phyloP scores from a whole-genome alignment of 345 rosid genomes.

The Trapa incisa region DNA sequence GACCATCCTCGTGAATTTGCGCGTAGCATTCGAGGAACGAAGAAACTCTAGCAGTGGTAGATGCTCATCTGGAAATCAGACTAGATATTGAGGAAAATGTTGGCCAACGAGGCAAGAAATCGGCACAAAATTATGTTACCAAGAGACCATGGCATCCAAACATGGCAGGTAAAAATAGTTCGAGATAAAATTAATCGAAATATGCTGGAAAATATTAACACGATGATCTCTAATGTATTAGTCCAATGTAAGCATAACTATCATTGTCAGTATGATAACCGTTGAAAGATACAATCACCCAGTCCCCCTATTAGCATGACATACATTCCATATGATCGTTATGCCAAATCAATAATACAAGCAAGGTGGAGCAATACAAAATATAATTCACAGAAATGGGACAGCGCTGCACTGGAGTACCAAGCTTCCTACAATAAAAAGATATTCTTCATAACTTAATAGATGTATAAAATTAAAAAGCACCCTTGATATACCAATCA shows the following conservation, averaged over 20 bases:
- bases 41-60: no score
- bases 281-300: not conserved
- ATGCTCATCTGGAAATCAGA: no score
- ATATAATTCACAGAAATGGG: not conserved
- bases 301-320: not conserved
- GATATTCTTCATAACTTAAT: not conserved
- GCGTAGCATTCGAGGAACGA: no score
- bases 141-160: not conserved
- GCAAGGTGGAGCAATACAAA: not conserved
- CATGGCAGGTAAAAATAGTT: not conserved
- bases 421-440: not conserved
- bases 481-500: not conserved
- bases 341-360: not conserved
- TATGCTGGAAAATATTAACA: no score
- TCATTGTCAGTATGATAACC: not conserved
- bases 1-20: no score
- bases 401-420: not conserved
- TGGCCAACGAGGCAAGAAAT: no score
- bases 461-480: not conserved
- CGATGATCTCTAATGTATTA: no score
- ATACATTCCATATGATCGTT: not conserved
- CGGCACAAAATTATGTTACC: no score
- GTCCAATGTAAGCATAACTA: no score
- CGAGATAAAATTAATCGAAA: not conserved
- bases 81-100: no score